Conservation (phyloP, 179 eudicot genomes). For the Patellifolia procumbens region DNA sequence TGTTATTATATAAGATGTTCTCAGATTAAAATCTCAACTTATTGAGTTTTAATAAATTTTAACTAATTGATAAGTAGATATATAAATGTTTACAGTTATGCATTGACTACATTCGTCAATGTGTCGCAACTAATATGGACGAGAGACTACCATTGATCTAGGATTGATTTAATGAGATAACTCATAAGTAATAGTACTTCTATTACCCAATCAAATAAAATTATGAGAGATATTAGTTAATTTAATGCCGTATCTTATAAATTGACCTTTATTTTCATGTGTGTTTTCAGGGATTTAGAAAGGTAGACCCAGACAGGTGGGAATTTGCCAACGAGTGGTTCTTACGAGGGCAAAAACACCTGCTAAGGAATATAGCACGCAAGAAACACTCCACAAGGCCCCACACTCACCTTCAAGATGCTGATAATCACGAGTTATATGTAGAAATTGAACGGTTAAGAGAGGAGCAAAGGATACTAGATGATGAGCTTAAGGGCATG, state of each 20-base stretch:
- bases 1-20: too few species aligned
- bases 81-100: too few species aligned
- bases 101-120: too few species aligned
- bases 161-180: too few species aligned
- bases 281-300: slow-evolving; percentile 64
- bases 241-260: neutral
- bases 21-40: too few species aligned
- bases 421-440: slow-evolving; percentile 43
- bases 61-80: too few species aligned
- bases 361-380: slow-evolving; percentile 60
- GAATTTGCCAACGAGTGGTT: slow-evolving; percentile 92
- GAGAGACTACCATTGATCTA: too few species aligned
- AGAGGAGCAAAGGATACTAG: slow-evolving; percentile 64
- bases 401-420: slow-evolving; percentile 16
- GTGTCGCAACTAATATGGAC: too few species aligned
- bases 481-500: slow-evolving; percentile 62
- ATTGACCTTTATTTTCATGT: neutral
- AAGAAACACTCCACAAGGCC: slow-evolving; percentile 41
- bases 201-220: too few species aligned
- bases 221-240: too few species aligned
- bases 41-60: too few species aligned
- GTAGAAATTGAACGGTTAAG: slow-evolving; percentile 60
- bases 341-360: slow-evolving; percentile 70
- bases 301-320: slow-evolving; percentile 91
- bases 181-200: too few species aligned